Evolutionary conservation across 2,329 filamentous ascomycete genomes (phyloP), one percentile per base, ranked within the genome.

Genomic region (Biscogniauxia marginata): DNA sequence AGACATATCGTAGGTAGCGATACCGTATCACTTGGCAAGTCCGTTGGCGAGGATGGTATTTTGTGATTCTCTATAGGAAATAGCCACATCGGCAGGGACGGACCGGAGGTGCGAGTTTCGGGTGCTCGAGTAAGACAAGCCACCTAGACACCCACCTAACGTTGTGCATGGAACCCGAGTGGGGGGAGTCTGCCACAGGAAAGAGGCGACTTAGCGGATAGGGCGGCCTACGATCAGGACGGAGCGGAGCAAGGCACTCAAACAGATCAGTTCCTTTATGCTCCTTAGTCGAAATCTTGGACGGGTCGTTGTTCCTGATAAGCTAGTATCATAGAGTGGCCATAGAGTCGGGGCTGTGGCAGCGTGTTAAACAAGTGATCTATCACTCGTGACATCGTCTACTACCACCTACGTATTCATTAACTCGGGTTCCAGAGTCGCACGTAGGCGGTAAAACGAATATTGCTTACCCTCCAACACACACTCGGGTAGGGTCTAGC

Each of bases 21-120:
- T 39, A 39, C 30, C n/a, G 30, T n/a, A 45, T 51, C 53, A 47
- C 46, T 51, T 50, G 30, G 51, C 54, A 46, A 39, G 30, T 54
- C 53, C 45, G 57, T 59, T 55, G 52, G 51, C 43, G 50, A 63
- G 61, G 59, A 60, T 54, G 47, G 58, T 67, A 67, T 65, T 68
- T 67, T 68, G 61, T 62, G 56, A 62, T 57, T 59, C 66, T 57
- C 58, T 64, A 65, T 67, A 63, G 63, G 53, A 69, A 68, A 71
- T 69, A 68, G 70, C 65, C 70, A 74, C 63, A 62, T 71, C 74
- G 74, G 74, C 70, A 72, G 66, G 69, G 63, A 67, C 74, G 74
- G 74, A 73, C 74, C 74, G 74, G 67, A 60, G 64, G 70, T 69
- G 74, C 73, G 71, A 67, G 64, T 53, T 65, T 60, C 56, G 52